These are phyloP conservation scores for Citrus unshiu DNA, from an alignment of 345 rosid species.

Conservation along the genomic window DNA sequence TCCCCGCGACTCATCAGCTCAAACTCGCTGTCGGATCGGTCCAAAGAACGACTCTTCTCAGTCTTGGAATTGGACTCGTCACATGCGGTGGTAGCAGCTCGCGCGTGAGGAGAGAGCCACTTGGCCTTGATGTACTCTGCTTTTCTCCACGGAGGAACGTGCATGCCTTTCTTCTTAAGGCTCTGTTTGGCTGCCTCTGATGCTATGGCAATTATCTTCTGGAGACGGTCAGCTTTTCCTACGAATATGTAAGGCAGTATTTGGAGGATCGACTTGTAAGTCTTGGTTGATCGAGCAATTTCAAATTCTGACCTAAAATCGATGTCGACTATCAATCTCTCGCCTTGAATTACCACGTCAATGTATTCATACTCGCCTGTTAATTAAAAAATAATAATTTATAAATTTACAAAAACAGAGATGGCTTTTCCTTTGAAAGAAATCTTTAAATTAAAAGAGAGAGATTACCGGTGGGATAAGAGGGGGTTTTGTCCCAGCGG, in stretches of 20 bases:
- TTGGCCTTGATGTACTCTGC: slow-evolving; percentile 76
- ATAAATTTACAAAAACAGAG: neutral
- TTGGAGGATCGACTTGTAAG: slow-evolving; percentile 67
- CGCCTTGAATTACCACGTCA: slow-evolving; percentile 57
- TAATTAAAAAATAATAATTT: neutral
- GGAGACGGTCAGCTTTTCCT: slow-evolving; percentile 67
- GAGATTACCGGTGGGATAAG: slow-evolving; percentile 66
- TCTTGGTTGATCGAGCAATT: slow-evolving; percentile 77
- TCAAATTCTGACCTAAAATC: slow-evolving; percentile 88
- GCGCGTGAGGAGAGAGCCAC: slow-evolving; percentile 65
- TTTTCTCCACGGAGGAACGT: slow-evolving; percentile 86
- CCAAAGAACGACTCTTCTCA: slow-evolving; percentile 20
- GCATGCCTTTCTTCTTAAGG: slow-evolving; percentile 91
- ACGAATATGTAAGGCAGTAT: slow-evolving; percentile 69
- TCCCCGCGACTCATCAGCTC: neutral
- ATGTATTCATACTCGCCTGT: slow-evolving; percentile 81
- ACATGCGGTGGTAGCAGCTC: slow-evolving; percentile 17
- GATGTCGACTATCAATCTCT: slow-evolving; percentile 66
- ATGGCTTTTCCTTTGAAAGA: neutral
- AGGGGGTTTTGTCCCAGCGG: slow-evolving; percentile 76
- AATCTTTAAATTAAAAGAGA: neutral
- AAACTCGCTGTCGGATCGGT: slow-evolving; percentile 2
- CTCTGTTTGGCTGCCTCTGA: slow-evolving; percentile 78
- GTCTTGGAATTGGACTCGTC: slow-evolving; percentile 8
- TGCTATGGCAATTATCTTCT: slow-evolving; percentile 51